These are phyloP conservation scores for Nemophila menziesii DNA, from an alignment of 257 asterid genomes.

Conservation along the genomic window DNA sequence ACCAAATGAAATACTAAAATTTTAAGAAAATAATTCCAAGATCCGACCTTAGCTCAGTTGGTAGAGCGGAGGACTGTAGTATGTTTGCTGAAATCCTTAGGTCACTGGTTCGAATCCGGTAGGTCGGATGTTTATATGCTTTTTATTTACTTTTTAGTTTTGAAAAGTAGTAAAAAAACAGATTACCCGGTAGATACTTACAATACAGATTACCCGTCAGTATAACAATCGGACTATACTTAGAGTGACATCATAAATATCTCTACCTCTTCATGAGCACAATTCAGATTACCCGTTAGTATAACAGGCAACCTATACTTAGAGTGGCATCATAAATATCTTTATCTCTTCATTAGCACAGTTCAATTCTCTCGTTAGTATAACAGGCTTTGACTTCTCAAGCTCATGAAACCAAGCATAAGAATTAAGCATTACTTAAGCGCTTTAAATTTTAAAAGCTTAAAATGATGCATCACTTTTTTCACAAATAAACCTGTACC, in stretches of 20 bases:
- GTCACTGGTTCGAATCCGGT: too few relatives aligned
- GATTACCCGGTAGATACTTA: too few relatives aligned
- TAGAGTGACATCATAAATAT: conserved; percentile 76
- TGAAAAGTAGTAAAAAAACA: too few relatives aligned
- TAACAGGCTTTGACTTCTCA: conserved; percentile 71
- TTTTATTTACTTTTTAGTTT: too few relatives aligned
- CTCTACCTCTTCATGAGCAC: conserved; percentile 95
- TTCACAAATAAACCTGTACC: too few relatives aligned
- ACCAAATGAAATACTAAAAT: conserved; percentile 8
- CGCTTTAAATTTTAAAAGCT: conserved; percentile 7
- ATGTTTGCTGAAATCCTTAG: too few relatives aligned
- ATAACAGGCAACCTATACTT: conserved; percentile 89
- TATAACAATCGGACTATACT: too few relatives aligned
- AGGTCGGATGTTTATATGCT: too few relatives aligned
- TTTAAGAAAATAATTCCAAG: too few relatives aligned
- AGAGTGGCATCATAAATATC: conserved; percentile 84
- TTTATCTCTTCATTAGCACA: conserved; percentile 93
- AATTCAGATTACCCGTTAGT: conserved; percentile 91
- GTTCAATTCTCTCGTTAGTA: conserved; percentile 91
- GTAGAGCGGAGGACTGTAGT: too few relatives aligned
- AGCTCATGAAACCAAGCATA: conserved; percentile 66
- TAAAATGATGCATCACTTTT: conserved; percentile 1
- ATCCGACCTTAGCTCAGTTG: too few relatives aligned
- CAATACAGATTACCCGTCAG: too few relatives aligned
- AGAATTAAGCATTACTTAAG: conserved; percentile 10